A percentile compares a stretch with the other conserved stretches of the same genome.
These are phyloP conservation scores for Geosmithia putterillii DNA, from an alignment of 2,329 filamentous ascomycete species.

Conservation along the genomic window DNA sequence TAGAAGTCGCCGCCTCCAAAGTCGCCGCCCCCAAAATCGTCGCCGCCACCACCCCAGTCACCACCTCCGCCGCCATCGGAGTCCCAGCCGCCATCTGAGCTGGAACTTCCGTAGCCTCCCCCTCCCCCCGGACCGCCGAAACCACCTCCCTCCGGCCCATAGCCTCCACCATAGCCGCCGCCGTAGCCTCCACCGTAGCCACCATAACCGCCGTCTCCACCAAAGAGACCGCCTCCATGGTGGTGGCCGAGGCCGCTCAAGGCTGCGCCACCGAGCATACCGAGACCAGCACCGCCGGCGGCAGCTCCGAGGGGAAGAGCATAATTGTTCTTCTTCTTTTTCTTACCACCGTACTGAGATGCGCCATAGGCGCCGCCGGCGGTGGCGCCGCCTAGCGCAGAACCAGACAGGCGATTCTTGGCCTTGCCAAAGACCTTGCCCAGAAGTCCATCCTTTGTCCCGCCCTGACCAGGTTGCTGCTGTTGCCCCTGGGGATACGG, in stretches of 20 bases:
- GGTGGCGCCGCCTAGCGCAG: background rate
- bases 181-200: background rate
- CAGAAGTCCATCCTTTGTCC: background rate
- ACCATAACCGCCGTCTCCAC: background rate
- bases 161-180: background rate
- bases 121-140: no score
- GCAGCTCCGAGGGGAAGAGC: constrained; percentile 2
- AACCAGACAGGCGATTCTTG: constrained; percentile 1
- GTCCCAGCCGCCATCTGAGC: background rate
- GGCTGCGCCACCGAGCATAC: background rate
- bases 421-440: constrained; percentile 2
- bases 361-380: background rate
- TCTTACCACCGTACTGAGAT: background rate
- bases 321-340: constrained; percentile 3
- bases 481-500: constrained; percentile 1
- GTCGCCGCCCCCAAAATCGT: constrained; percentile 1
- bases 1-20: constrained; percentile 1
- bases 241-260: background rate
- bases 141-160: no score
- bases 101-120: no score
- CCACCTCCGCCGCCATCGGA: background rate
- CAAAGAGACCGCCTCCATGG: background rate
- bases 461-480: background rate
- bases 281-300: constrained; percentile 1
- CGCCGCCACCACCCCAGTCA: background rate